Evolutionary conservation across 1,139 yeast genomes (phyloP), one percentile per base, ranked within the genome.

Genomic region (Oligophagozyma castellii): DNA sequence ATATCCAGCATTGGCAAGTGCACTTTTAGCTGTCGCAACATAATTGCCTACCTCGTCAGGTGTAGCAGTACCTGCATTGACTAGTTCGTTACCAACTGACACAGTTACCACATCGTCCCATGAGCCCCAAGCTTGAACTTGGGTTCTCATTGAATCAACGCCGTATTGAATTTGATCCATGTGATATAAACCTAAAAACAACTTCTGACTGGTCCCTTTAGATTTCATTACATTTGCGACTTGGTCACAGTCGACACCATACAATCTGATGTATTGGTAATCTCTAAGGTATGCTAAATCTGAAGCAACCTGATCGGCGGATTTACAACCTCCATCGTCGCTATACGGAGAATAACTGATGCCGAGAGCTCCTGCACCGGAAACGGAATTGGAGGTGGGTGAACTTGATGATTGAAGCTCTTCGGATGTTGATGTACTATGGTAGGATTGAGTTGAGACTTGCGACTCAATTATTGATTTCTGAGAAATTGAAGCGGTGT

Each of bases 301-400:
- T 23, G 70, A 46, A 38, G 68, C 59, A 41, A 81, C 74, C 43
- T 67, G 63, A 20, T 57, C 42, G 29, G 67, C 52, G 23, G 79
- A 56, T 65, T 80, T 81, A 66, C 94, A 81, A 19, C 64, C 61
- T 56, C 93, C 93, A 39, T 63, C 57, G 34, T 64, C 51, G 35
- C 73, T 61, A 68, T 79, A 78, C 40, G 94, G 93, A 33, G 92
- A 68, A 68, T 81, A 81, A 42, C 89, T 71, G 46, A 81, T 64
- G 67, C 93, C 93, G 51, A 62, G 61, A 32, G 70, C 62, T 29
- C 58, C 52, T 16, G 58, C 52, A 29, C 61, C 49, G 27, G 59
- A 50, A 36, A 51, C 39, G 31, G 48, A 38, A 24, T 48, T 33
- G 30, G 49, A 33, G 14, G 46, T 33, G 21, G 41, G n/a, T 63